phyloP scores from a whole-genome alignment of 495 filamentous ascomycete genomes.

The Articulospora tetracladia region DNA sequence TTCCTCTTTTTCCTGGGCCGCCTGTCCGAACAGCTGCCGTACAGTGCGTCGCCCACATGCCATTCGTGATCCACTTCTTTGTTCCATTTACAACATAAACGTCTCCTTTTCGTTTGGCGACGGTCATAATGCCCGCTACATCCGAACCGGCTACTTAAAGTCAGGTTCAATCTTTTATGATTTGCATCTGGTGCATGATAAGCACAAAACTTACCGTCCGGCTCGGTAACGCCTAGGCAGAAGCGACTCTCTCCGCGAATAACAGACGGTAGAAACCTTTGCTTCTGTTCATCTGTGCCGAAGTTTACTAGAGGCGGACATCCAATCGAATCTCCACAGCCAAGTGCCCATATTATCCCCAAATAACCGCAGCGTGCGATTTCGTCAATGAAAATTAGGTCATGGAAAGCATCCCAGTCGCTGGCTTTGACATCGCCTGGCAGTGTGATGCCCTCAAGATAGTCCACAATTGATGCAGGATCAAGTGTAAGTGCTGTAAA shows the following conservation, averaged over 20 bases:
- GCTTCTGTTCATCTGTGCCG: conserved; percentile 50
- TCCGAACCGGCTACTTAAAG: conserved; percentile 49
- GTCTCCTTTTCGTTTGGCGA: conserved; percentile 57
- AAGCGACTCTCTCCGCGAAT: conserved; percentile 62
- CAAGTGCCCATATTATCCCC: conserved; percentile 33
- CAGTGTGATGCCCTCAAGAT: conserved; percentile 44
- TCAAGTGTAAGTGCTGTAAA: conserved; percentile 3
- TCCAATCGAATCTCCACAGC: conserved; percentile 62
- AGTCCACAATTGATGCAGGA: background rate
- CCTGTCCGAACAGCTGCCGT: conserved; percentile 60
- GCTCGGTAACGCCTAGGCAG: conserved; percentile 65
- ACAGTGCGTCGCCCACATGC: conserved; percentile 62
- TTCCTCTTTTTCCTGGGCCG: conserved; percentile 40
- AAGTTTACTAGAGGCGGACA: conserved; percentile 62
- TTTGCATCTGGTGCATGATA: background rate
- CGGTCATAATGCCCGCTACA: conserved; percentile 61
- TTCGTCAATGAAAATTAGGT: conserved; percentile 59
- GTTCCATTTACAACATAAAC: conserved; percentile 63
- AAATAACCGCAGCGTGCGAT: conserved; percentile 48
- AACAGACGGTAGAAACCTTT: conserved; percentile 49
- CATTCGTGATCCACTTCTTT: conserved; percentile 75
- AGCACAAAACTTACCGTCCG: conserved; percentile 34
- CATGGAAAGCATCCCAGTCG: conserved; percentile 64
- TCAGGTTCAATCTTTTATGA: background rate
- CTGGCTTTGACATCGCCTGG: conserved; percentile 53